These are phyloP conservation scores for Ajuga chamaepitys DNA, from an alignment of 257 asterid genomes.

Conservation along the genomic window DNA sequence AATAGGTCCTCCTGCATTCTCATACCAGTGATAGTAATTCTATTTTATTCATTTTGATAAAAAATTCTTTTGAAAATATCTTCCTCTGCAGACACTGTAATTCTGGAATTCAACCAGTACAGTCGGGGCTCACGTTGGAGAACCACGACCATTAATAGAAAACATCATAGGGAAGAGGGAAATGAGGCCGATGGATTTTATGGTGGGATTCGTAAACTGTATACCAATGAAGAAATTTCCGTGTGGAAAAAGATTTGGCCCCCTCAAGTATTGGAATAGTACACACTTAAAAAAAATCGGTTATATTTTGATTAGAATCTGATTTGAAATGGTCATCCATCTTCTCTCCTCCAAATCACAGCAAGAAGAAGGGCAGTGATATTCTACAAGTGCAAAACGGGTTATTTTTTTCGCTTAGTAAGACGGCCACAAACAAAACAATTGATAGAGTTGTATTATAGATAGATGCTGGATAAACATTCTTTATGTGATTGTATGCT, in stretches of 20 bases:
- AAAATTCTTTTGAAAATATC: background rate
- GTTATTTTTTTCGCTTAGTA: background rate
- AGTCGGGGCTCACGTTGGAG: conserved; percentile 82
- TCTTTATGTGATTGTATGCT: background rate
- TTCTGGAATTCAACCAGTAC: conserved; percentile 82
- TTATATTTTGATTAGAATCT: background rate
- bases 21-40: background rate
- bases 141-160: conserved; percentile 43
- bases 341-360: background rate
- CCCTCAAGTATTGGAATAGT: conserved; percentile 47
- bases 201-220: conserved; percentile 66
- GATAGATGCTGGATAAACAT: conserved; percentile 9
- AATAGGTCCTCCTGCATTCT: background rate
- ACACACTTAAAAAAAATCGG: background rate
- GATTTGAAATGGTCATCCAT: background rate
- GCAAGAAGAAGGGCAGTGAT: background rate
- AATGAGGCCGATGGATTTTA: conserved; percentile 75
- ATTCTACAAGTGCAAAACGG: background rate
- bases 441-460: conserved; percentile 8
- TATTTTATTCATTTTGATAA: background rate
- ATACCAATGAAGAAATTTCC: conserved; percentile 44
- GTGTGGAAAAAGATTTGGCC: conserved; percentile 75
- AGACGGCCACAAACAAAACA: background rate
- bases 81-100: conserved; percentile 42
- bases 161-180: conserved; percentile 72